Percentiles rank a stretch among this genome's conserved stretches.
Evolutionary conservation across 306 rosid species (phyloP).

Genomic region (Ochetophila trinervis): DNA sequence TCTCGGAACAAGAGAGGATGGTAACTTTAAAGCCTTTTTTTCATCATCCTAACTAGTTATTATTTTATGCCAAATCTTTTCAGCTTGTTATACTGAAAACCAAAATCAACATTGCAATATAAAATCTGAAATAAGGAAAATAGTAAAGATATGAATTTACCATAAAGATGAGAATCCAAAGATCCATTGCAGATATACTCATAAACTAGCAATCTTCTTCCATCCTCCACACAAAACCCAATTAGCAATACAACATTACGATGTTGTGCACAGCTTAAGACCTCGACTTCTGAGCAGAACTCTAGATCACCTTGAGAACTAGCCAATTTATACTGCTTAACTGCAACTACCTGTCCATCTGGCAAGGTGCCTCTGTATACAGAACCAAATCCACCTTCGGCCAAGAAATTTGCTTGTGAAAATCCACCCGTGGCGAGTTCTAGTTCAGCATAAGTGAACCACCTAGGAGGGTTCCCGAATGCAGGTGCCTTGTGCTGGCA

Average conservation of each 20-base stretch:
- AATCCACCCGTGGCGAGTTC: conserved; percentile 85
- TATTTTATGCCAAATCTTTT: background rate
- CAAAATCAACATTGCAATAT: background rate
- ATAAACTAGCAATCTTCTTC: conserved; percentile 86
- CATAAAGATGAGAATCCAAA: conserved; percentile 81
- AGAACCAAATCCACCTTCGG: conserved; percentile 98
- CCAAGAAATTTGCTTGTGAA: conserved; percentile 81
- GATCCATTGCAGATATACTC: conserved; percentile 94
- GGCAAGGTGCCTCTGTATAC: conserved; percentile 77
- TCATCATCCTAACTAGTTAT: background rate
- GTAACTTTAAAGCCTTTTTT: background rate
- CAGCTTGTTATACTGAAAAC: background rate
- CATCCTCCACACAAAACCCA: conserved; percentile 88
- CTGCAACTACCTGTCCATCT: conserved; percentile 81
- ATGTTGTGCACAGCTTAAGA: conserved; percentile 95
- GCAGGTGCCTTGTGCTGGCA: conserved; percentile 95
- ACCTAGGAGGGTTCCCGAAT: conserved; percentile 90
- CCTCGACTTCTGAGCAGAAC: conserved; percentile 96
- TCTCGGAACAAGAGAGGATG: background rate
- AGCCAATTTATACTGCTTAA: conserved; percentile 83
- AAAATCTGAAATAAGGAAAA: background rate
- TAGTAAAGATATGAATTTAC: conserved; percentile 34
- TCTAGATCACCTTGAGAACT: conserved; percentile 94
- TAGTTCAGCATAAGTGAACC: conserved; percentile 83
- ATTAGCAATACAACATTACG: conserved; percentile 92